phyloP scores from a whole-genome alignment of 441 rosid genomes.

The Macaranga tanarius region DNA sequence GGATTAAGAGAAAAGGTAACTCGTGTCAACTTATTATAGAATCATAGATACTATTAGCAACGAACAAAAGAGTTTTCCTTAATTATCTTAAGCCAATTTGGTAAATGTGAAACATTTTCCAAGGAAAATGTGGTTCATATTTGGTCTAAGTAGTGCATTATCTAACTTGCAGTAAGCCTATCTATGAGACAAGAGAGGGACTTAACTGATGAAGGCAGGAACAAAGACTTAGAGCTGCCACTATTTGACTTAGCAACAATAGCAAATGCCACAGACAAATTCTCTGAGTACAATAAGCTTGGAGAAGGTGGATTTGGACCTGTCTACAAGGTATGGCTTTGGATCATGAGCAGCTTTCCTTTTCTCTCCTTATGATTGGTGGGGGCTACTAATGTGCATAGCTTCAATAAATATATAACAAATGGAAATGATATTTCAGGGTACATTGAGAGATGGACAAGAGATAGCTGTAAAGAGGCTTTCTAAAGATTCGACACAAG shows the following conservation, averaged over 20 bases:
- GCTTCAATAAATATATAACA: background rate
- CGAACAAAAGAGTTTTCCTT: no score
- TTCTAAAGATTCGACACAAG: constrained; percentile 53
- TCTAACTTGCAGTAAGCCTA: constrained; percentile 1
- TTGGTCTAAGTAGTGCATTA: background rate
- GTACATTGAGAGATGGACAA: constrained; percentile 50
- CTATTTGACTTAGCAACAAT: constrained; percentile 54
- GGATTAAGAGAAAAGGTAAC: constrained; percentile 19
- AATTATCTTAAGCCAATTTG: no score
- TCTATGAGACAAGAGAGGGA: constrained; percentile 18
- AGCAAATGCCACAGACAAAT: constrained; percentile 52
- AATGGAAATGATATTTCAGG: constrained; percentile 39
- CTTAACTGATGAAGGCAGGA: background rate
- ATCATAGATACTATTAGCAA: no score
- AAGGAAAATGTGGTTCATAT: background rate
- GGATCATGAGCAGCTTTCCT: background rate
- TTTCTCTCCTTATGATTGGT: no score
- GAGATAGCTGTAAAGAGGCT: constrained; percentile 58
- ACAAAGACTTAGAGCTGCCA: constrained; percentile 62
- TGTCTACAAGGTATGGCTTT: constrained; percentile 63
- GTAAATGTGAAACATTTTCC: background rate
- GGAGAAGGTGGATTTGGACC: constrained; percentile 89
- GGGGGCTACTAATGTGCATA: no score
- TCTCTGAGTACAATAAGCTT: constrained; percentile 47
- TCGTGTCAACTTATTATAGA: background rate